Conservation (phyloP, 257 asterid species). For the Lithospermum erythrorhizon region DNA sequence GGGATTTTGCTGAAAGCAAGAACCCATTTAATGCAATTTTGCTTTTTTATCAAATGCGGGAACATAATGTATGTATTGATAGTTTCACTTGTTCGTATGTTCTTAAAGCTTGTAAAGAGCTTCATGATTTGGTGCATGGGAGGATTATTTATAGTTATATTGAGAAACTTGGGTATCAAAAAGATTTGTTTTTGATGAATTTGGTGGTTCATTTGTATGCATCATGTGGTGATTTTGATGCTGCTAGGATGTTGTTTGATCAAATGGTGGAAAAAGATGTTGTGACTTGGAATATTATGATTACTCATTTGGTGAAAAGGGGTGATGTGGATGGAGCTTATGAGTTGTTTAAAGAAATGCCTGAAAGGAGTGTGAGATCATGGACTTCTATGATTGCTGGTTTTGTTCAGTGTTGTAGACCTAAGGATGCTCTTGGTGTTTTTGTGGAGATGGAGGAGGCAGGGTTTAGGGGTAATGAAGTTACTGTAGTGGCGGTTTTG, state of each 20-base stretch:
- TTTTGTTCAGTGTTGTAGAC: conserved; percentile 45
- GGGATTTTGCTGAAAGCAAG: conserved; percentile 37
- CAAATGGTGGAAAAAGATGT: conserved; percentile 44
- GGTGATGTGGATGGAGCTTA: conserved; percentile 41
- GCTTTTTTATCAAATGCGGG: conserved; percentile 37
- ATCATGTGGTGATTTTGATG: conserved; percentile 33
- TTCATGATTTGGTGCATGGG: conserved; percentile 32
- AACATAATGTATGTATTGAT: conserved; percentile 32
- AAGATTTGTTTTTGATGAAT: conserved; percentile 37
- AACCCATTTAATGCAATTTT: conserved; percentile 40
- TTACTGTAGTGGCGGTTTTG: conserved; percentile 53
- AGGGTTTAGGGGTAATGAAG: conserved; percentile 43
- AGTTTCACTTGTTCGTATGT: conserved; percentile 50
- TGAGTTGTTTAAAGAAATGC: conserved; percentile 41
- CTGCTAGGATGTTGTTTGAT: conserved; percentile 36
- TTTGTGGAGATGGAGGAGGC: conserved; percentile 40
- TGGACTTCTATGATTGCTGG: conserved; percentile 64
- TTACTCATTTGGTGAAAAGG: conserved; percentile 37
- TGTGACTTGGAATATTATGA: conserved; percentile 67
- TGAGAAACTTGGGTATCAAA: conserved; percentile 42
- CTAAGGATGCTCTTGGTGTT: conserved; percentile 41
- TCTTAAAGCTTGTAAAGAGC: conserved; percentile 41
- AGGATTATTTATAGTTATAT: conserved; percentile 32
- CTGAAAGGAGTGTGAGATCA: conserved; percentile 50
- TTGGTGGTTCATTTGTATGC: conserved; percentile 40